Evolutionary conservation across 1,139 yeast species (phyloP), one percentile per base, ranked within the genome.

Genomic region (Saccharomyces hybrid): DNA sequence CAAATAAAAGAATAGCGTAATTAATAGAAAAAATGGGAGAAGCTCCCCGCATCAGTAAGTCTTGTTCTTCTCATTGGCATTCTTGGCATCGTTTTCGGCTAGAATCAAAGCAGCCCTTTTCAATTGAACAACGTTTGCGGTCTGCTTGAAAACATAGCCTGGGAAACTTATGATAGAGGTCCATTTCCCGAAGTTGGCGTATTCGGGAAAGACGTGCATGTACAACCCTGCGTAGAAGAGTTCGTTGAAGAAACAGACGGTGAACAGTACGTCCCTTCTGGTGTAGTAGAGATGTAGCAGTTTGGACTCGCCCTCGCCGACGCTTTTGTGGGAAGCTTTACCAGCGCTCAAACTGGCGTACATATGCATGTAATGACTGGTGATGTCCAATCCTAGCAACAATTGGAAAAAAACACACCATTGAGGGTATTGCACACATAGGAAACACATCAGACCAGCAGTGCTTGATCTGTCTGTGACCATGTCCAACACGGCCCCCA

Each of bases 331-430:
- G 47, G 91, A 83, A 14, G 81, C 59, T 9, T 88, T 83, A 13
- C 98, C 98, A 49, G 83, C 77, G 52, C 84, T 79, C 64, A 91
- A 75, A 77, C 89, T 88, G 53, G 98, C 97, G 71, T 91, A 91
- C 99, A 95, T 93, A 76, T 95, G 99, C 87, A 95, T 88, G 74
- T 95, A 95, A 70, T 95, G 99, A 55, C 96, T 86, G 1, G 98
- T 91, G 66, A 95, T 79, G 72, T 95, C 99, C 65, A 93, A 76
- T 27, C 95, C 86, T 54, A 90, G 84, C 64, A 93, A 76, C 32
- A 88, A 67, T 74, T 95, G 99, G 84, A 95, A 91, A 13, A 84
- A 65, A 11, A 69, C 66, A 34, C 71, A 58, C 51, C 78, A 81
- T 62, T 73, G 61, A 9, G 98, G 98, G 67, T 88, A 91, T 52